phyloP scores from a whole-genome alignment of 768 basidiomycete genomes.

The Rhodotorula graminis region DNA sequence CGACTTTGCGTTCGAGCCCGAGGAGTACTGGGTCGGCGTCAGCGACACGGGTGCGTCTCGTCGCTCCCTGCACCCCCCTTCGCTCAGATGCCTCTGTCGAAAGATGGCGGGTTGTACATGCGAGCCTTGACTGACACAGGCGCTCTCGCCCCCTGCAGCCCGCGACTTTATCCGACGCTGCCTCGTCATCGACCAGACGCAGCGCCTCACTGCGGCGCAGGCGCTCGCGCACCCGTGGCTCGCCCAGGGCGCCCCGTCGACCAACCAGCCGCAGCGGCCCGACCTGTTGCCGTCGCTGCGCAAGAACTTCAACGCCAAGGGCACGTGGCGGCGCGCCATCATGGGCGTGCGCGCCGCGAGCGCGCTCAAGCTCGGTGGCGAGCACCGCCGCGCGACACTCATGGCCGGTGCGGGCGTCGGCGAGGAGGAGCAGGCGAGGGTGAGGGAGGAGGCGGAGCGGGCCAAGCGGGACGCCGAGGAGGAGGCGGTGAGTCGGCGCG shows the following conservation, averaged over 20 bases:
- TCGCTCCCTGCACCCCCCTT: not conserved
- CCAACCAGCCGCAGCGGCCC: slow-evolving; percentile 45
- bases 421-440: slow-evolving; percentile 14
- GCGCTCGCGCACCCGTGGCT: slow-evolving; percentile 77
- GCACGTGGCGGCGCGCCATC: slow-evolving; percentile 55
- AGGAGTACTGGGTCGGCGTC: slow-evolving; percentile 78
- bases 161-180: slow-evolving; percentile 76
- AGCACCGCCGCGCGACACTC: slow-evolving; percentile 31
- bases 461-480: slow-evolving; percentile 33
- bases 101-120: too few relatives aligned
- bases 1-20: slow-evolving; percentile 85
- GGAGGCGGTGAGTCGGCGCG: slow-evolving; percentile 17
- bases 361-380: slow-evolving; percentile 19
- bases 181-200: slow-evolving; percentile 73
- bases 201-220: slow-evolving; percentile 72
- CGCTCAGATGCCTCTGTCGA: too few relatives aligned
- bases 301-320: slow-evolving; percentile 81
- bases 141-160: slow-evolving; percentile 50
- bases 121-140: too few relatives aligned
- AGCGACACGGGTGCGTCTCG: slow-evolving; percentile 20
- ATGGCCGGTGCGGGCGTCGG: not conserved
- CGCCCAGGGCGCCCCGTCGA: slow-evolving; percentile 46
- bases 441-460: slow-evolving; percentile 18
- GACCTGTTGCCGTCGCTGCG: slow-evolving; percentile 85
- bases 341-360: slow-evolving; percentile 32